A percentile compares a stretch with the other conserved stretches of the same genome.
These are phyloP conservation scores for Cladosporium sp. DNA, from an alignment of 2,329 filamentous ascomycete genomes.

Conservation along the genomic window DNA sequence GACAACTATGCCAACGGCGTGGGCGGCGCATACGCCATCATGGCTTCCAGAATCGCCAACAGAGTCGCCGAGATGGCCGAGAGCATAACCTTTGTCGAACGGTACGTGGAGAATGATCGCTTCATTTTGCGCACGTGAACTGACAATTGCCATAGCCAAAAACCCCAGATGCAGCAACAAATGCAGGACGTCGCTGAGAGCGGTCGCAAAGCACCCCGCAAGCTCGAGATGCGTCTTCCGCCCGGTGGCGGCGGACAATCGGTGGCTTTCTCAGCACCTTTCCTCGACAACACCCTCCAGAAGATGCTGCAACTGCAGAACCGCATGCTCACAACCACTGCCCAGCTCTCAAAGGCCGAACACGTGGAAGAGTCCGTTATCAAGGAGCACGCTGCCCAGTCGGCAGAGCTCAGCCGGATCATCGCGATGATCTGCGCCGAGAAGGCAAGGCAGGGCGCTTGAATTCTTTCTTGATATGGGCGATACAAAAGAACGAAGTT, in stretches of 20 bases:
- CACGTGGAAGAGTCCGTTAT: slow-evolving; percentile 45
- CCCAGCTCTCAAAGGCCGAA: slow-evolving; percentile 43
- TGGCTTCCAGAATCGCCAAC: slow-evolving; percentile 48
- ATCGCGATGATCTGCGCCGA: slow-evolving; percentile 51
- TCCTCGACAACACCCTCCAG: slow-evolving; percentile 50
- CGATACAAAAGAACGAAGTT: background rate
- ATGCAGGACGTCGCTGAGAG: slow-evolving; percentile 20
- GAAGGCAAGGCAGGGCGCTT: slow-evolving; percentile 47
- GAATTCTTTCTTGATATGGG: background rate
- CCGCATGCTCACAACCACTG: slow-evolving; percentile 46
- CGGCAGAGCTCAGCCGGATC: slow-evolving; percentile 45
- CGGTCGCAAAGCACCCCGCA: slow-evolving; percentile 42
- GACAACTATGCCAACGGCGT: slow-evolving; percentile 25
- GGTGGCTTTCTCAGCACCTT: slow-evolving; percentile 49
- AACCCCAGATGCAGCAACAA: slow-evolving; percentile 21
- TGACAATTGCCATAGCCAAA: slow-evolving; percentile 20
- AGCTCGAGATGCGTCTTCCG: slow-evolving; percentile 48
- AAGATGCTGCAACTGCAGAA: slow-evolving; percentile 49
- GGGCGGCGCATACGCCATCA: slow-evolving; percentile 47
- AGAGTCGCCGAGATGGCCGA: slow-evolving; percentile 51
- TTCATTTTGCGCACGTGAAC: background rate
- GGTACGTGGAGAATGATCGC: slow-evolving; percentile 22
- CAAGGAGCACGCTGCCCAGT: slow-evolving; percentile 48
- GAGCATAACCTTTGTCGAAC: slow-evolving; percentile 50
- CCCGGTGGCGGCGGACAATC: slow-evolving; percentile 27